phyloP scores from a whole-genome alignment of 108 stramenopile species.

The Nitzschia palea region DNA sequence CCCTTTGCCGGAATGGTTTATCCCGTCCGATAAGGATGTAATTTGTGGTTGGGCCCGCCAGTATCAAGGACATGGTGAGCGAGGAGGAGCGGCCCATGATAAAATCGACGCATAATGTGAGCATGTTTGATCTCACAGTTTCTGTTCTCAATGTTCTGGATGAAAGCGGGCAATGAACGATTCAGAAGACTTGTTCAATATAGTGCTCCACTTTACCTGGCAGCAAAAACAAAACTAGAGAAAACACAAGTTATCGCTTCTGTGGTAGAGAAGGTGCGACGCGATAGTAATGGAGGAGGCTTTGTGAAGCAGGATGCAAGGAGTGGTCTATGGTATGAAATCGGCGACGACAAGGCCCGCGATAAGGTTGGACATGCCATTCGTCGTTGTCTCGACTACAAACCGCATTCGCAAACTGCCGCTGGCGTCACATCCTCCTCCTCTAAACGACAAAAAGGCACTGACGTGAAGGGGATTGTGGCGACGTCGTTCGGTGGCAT shows the following conservation, averaged over 20 bases:
- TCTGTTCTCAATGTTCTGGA: no score
- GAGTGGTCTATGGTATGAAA: constrained; percentile 38
- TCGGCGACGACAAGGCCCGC: constrained; percentile 40
- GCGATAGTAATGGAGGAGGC: constrained; percentile 27
- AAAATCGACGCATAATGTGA: no score
- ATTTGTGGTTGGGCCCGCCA: constrained; percentile 32
- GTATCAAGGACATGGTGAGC: constrained; percentile 21
- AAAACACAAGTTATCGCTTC: constrained; percentile 27
- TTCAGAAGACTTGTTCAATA: constrained; percentile 30
- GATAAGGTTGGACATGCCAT: constrained; percentile 37
- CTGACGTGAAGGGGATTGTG: no score
- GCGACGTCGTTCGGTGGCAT: no score
- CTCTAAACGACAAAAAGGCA: no score
- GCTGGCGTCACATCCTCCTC: no score
- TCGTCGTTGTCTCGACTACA: constrained; percentile 17
- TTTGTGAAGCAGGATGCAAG: constrained; percentile 35
- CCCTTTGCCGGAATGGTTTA: constrained; percentile 19
- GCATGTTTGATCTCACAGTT: no score
- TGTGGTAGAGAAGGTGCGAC: constrained; percentile 27
- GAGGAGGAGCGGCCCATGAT: no score
- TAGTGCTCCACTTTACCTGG: constrained; percentile 14
- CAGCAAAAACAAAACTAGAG: constrained; percentile 27
- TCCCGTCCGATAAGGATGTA: constrained; percentile 26
- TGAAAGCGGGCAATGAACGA: constrained; percentile 27
- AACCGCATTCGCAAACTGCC: no score